Evolutionary conservation across 108 stramenopile species (phyloP), one percentile per base, ranked within the genome.

Genomic region (Schizochytrium sp.): DNA sequence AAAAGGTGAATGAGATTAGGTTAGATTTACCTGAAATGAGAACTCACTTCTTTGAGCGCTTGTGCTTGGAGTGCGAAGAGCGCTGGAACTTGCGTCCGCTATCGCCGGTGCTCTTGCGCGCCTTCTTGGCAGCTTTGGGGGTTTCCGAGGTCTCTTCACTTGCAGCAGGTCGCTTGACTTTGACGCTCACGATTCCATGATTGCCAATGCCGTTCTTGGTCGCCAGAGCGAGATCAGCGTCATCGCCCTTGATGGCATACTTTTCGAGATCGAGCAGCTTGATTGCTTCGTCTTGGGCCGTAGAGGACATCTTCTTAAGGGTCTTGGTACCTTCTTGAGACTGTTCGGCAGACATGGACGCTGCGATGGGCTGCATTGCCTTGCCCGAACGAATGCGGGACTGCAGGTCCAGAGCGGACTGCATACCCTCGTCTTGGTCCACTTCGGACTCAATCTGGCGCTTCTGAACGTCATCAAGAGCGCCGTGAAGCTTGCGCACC

Each of bases 401-500:
- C 76, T 53, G 76, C 76, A 83, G 28, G 6, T 83, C 48, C 10
- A 53, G n/a, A 8, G 76, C 76, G n/a, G 76, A 47, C 57, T 23
- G 23, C 57, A 87, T 87, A 6, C 41, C 88, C 6, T 12, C 72
- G 21, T 28, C 72, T 28, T 90, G 28, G 47, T 47, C 18, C 5
- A 89, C 23, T 5, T 94, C 94, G 57, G 96, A 87, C 28, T 96
- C 72, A 12, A 58, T 90, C 87, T 96, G 97, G 88, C 95, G 92
- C 43, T 92, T 95, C 88, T 96, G 95, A 16, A 96, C 92, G 88
- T 97, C 88, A 43, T 87, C 89, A 88, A 98, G 91, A 10, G 95
- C 92, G 87, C 96, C 90, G 10, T 95, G 95, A 60, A 97, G 90
- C 91, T 98, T 98, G 57, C 96, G 93, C 12, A 98, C 91, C 6